Evolutionary conservation across 2,329 filamentous ascomycete genomes (phyloP).

Genomic region (Neophaeococcomyces mojaviensis): DNA sequence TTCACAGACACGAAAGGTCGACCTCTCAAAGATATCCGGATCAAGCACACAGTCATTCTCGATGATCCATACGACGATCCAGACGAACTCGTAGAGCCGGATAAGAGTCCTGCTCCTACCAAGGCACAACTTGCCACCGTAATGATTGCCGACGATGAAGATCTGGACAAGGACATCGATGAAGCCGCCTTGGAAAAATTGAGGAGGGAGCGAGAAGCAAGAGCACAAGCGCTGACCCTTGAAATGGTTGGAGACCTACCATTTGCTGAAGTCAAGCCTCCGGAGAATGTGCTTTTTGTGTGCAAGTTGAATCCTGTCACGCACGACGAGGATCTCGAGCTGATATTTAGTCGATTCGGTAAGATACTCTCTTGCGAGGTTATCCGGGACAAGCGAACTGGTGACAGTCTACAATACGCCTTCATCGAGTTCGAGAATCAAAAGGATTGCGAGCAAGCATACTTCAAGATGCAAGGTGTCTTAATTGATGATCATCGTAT

Average conservation of each 20-base stretch:
- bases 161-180: slow-evolving; percentile 68
- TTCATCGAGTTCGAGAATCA: slow-evolving; percentile 97
- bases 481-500: slow-evolving; percentile 96
- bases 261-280: slow-evolving; percentile 94
- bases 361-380: slow-evolving; percentile 93
- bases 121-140: slow-evolving; percentile 84
- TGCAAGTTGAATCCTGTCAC: slow-evolving; percentile 98
- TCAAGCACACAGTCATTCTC: slow-evolving; percentile 83
- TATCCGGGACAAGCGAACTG: slow-evolving; percentile 86
- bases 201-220: slow-evolving; percentile 79
- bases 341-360: slow-evolving; percentile 96
- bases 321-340: slow-evolving; percentile 82
- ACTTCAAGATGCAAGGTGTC: slow-evolving; percentile 98
- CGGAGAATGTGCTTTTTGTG: slow-evolving; percentile 94
- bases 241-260: slow-evolving; percentile 98
- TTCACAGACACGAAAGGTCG: slow-evolving; percentile 81
- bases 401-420: slow-evolving; percentile 91
- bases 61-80: slow-evolving; percentile 91
- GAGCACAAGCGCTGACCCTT: slow-evolving; percentile 85
- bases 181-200: slow-evolving; percentile 72
- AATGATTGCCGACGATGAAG: slow-evolving; percentile 82
- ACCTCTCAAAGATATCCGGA: slow-evolving; percentile 87
- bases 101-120: slow-evolving; percentile 70
- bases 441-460: slow-evolving; percentile 85
- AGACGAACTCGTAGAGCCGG: slow-evolving; percentile 64